phyloP scores from a whole-genome alignment of 306 rosid species.

The Erythrophleum fordii region DNA sequence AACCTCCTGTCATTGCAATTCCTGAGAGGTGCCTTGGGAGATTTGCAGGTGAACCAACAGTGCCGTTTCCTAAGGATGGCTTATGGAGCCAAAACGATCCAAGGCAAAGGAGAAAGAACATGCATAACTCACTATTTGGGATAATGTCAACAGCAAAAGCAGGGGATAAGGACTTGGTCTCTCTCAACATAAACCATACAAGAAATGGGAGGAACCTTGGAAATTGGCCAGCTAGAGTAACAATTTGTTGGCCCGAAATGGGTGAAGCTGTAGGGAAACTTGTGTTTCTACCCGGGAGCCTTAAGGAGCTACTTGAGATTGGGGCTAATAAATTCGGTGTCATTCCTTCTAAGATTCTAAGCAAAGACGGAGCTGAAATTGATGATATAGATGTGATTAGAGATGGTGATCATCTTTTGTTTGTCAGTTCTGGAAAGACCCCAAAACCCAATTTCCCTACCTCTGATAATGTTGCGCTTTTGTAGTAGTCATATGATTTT shows the following conservation, averaged over 20 bases:
- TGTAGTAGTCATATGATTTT: not conserved
- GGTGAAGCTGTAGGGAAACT: constrained; percentile 66
- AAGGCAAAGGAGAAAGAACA: no score
- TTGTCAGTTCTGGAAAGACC: constrained; percentile 41
- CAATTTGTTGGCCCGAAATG: constrained; percentile 73
- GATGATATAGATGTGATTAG: constrained; percentile 82
- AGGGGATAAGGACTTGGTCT: constrained; percentile 49
- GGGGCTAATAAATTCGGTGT: constrained; percentile 74
- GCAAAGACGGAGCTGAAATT: constrained; percentile 75
- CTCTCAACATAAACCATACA: constrained; percentile 28
- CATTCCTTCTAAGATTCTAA: constrained; percentile 47
- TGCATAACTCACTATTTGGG: constrained; percentile 84
- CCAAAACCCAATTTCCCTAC: constrained; percentile 15
- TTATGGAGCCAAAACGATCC: no score
- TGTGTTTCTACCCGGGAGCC: constrained; percentile 71
- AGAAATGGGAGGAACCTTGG: constrained; percentile 34
- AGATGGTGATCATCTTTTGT: constrained; percentile 81
- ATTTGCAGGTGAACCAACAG: constrained; percentile 71
- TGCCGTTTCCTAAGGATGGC: no score
- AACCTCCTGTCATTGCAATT: constrained; percentile 40
- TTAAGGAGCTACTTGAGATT: constrained; percentile 67
- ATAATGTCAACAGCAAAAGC: constrained; percentile 72
- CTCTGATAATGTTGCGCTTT: constrained; percentile 12
- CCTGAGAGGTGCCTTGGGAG: constrained; percentile 70
- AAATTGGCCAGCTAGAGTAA: constrained; percentile 53